Evolutionary conservation across 805 yeast species (phyloP).

Genomic region (Suhomyces kilbournensis): DNA sequence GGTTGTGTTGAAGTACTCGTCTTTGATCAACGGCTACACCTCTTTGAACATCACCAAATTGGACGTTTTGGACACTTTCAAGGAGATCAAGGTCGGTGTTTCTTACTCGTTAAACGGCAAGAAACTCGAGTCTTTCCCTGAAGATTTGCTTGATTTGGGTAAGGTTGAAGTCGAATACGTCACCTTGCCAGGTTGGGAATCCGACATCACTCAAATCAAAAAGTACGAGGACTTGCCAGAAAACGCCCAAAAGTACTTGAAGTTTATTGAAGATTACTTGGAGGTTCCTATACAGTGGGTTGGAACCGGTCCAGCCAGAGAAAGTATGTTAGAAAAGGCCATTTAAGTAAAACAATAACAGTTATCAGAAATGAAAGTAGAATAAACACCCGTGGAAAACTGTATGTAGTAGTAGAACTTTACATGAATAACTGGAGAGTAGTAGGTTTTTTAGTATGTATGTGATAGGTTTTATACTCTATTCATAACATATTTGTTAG

Average conservation of each 20-base stretch:
- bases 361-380: neutral
- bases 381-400: neutral
- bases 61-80: constrained; percentile 88
- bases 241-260: constrained; percentile 81
- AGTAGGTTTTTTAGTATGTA: too few species aligned
- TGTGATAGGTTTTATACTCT: too few species aligned
- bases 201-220: constrained; percentile 71
- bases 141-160: constrained; percentile 76
- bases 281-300: constrained; percentile 91
- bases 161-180: constrained; percentile 90
- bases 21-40: constrained; percentile 92
- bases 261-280: constrained; percentile 80
- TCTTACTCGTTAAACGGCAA: constrained; percentile 80
- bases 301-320: constrained; percentile 98
- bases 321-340: constrained; percentile 73
- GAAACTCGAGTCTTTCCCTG: constrained; percentile 80
- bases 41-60: constrained; percentile 90
- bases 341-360: neutral
- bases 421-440: too few species aligned
- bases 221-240: constrained; percentile 78
- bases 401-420: too few species aligned
- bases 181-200: constrained; percentile 92
- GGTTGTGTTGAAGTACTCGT: constrained; percentile 89
- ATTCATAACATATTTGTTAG: too few species aligned
- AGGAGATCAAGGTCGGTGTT: constrained; percentile 84